Evolutionary conservation across 192 early-diverging fungal genomes (phyloP).

Genomic region (Mortierella claussenii): DNA sequence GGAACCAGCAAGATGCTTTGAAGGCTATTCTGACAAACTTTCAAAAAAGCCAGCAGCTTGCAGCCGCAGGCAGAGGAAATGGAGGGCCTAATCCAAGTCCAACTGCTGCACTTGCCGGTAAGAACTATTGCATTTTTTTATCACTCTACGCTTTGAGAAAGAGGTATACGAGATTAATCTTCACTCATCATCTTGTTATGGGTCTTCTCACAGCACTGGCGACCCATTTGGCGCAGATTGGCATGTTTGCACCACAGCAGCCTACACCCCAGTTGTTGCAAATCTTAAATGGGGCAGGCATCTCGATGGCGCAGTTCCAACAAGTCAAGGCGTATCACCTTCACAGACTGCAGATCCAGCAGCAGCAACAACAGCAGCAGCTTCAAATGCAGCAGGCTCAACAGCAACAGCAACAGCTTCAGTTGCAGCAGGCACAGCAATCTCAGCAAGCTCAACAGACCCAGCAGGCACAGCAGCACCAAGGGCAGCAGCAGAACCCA

Average conservation of each 20-base stretch:
- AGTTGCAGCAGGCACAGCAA: slow-evolving; percentile 12
- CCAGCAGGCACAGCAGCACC: slow-evolving; percentile 7
- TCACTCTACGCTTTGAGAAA: too few species aligned
- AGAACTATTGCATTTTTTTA: too few species aligned
- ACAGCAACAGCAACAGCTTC: slow-evolving; percentile 9
- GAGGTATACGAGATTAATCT: too few species aligned
- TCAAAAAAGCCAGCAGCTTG: slow-evolving; percentile 32
- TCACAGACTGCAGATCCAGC: slow-evolving; percentile 2
- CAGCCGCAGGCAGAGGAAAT: slow-evolving; percentile 22
- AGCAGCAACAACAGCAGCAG: slow-evolving; percentile 2
- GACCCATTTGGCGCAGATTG: slow-evolving; percentile 19
- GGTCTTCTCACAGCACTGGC: too few species aligned
- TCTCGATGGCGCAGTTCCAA: slow-evolving; percentile 22
- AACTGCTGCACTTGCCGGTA: slow-evolving; percentile 22
- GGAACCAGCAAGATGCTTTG: slow-evolving; percentile 17
- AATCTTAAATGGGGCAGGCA: slow-evolving; percentile 5
- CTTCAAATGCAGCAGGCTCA: slow-evolving; percentile 8
- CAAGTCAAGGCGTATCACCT: slow-evolving; percentile 22
- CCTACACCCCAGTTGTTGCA: slow-evolving; percentile 24
- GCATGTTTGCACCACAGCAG: slow-evolving; percentile 30
- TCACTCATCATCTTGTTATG: too few species aligned
- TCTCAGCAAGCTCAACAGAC: slow-evolving; percentile 19
- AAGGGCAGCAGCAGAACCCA: slow-evolving; percentile 29
- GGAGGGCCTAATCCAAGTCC: background rate
- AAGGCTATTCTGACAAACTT: slow-evolving; percentile 34